Conservation (phyloP, 352 stramenopile genomes). For the Phytophthora agathidicida region DNA sequence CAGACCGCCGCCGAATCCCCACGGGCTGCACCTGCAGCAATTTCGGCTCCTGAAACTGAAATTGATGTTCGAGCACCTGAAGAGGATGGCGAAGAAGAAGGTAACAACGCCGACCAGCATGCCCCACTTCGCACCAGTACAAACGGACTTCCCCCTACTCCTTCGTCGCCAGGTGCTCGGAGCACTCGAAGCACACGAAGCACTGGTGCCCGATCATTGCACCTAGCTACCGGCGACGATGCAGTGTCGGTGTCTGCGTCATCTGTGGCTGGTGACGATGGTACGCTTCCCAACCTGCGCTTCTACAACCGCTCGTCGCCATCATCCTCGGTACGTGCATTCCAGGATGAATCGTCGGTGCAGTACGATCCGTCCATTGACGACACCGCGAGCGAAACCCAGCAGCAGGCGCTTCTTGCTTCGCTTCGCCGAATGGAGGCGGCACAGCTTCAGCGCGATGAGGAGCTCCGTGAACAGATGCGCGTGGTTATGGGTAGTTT, state of each 20-base stretch:
- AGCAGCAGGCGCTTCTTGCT: conserved; percentile 61
- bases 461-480: conserved; percentile 76
- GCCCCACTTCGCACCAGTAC: conserved; percentile 15
- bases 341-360: conserved; percentile 76
- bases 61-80: conserved; percentile 55
- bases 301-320: conserved; percentile 79
- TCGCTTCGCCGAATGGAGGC: conserved; percentile 78
- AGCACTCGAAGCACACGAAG: conserved; percentile 38
- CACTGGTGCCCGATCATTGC: conserved; percentile 30
- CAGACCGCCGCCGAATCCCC: conserved; percentile 74
- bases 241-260: conserved; percentile 45
- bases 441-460: conserved; percentile 67
- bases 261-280: conserved; percentile 62
- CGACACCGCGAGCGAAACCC: conserved; percentile 59
- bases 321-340: conserved; percentile 79
- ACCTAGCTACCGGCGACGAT: conserved; percentile 48
- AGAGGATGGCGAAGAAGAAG: conserved; percentile 55
- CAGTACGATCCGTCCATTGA: conserved; percentile 78
- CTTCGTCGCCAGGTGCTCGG: conserved; percentile 44
- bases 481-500: conserved; percentile 63
- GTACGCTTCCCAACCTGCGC: conserved; percentile 48
- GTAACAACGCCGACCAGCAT: conserved; percentile 36
- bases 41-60: conserved; percentile 67
- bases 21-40: conserved; percentile 41
- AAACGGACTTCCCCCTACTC: conserved; percentile 30